Base-by-base conservation (phyloP, 2,329 filamentous ascomycete genomes). In the Aspergillus sp. region DNA sequence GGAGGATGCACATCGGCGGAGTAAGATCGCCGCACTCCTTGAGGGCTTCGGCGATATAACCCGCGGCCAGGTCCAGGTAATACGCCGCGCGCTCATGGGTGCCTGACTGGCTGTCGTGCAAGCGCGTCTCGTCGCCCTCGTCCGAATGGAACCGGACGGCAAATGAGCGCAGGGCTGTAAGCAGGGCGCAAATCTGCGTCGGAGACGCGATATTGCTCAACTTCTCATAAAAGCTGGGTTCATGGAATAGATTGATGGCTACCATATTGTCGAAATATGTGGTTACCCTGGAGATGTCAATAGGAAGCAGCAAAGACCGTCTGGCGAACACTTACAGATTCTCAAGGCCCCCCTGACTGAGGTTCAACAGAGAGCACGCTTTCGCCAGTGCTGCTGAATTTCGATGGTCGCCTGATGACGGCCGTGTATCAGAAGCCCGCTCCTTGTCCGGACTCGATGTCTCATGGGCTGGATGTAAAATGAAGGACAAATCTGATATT, bases 1-100 rank as follows among this genome's bases (percentile, higher is more conserved):
- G 61, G 5, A 64, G 37, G 11, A 63, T 33, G 34, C 48, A 56
- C 13, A 63, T 41, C 1, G 56, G 49, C 2, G 58, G 52, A 4
- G 46, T 35, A 15, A 53, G 42, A 32, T 62, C 58, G 5, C 40
- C 48, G 33, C 50, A 56, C 15, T 53, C 49, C 10, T 36, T 39
- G 4, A 61, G 38, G 1, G 52, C 50, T 26, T 52, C 40, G n/a
- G 59, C 46, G 8, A 53, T 43, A 24, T 30, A 16, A 1, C 15
- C 14, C 4, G 14, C 16, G 4, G 29, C 29, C 12, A 30, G 10
- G 8, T 30, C 11, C 4, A 30, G 13, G 7, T 20, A 24, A 15
- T 15, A 8, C 11, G 29, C 16, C 15, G 29, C 29, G 12, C 19
- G 16, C 19, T 22, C 10, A 30, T 30, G 11, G 6, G 8, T 30